phyloP scores from a whole-genome alignment of 2,329 filamentous ascomycete species.

The Teratosphaeria epicoccoides region DNA sequence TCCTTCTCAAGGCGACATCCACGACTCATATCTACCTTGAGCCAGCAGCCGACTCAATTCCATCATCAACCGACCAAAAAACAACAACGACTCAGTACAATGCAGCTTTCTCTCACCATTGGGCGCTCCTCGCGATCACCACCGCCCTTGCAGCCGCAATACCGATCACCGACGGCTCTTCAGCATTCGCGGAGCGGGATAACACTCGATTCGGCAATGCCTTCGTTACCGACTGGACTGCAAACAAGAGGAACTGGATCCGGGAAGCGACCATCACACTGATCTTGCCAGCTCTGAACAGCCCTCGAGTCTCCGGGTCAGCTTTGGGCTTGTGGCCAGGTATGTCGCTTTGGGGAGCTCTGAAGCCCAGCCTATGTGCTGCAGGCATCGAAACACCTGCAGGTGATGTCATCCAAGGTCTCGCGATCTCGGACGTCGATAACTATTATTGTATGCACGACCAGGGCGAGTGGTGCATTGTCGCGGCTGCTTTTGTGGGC shows the following conservation, averaged over 20 bases:
- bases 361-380: background rate
- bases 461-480: background rate
- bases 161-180: background rate
- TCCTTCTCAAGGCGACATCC: background rate
- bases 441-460: background rate
- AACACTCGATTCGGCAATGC: background rate
- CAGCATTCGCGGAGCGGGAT: background rate
- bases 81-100: background rate
- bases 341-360: conserved; percentile 20
- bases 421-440: conserved; percentile 22
- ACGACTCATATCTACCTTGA: background rate
- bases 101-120: background rate
- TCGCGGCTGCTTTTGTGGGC: background rate
- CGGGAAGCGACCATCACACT: conserved; percentile 37
- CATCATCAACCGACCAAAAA: background rate
- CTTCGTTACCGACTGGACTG: conserved; percentile 37
- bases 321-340: conserved; percentile 39
- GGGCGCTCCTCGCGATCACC: background rate
- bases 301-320: conserved; percentile 22
- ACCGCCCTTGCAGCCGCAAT: background rate
- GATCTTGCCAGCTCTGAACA: conserved; percentile 31
- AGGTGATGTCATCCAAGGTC: conserved; percentile 40
- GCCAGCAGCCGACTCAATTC: background rate
- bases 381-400: conserved; percentile 29
- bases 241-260: conserved; percentile 32